These are phyloP conservation scores for Chlorencoelia australis DNA, from an alignment of 2,329 filamentous ascomycete genomes.

Conservation along the genomic window DNA sequence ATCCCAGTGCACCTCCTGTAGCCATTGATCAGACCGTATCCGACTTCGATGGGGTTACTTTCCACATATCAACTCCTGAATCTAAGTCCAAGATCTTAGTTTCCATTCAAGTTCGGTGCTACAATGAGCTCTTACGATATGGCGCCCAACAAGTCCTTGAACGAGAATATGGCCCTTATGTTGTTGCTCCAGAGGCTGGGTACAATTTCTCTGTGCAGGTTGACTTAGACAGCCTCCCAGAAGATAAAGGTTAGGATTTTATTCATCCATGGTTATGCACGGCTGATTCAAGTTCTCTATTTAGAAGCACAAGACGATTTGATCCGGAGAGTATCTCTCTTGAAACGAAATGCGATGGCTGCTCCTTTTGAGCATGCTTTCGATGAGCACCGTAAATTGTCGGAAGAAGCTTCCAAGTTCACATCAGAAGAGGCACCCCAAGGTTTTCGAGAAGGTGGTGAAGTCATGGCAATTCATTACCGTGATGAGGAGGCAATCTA, in stretches of 20 bases:
- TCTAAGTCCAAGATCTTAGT: slow-evolving; percentile 89
- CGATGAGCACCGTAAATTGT: slow-evolving; percentile 76
- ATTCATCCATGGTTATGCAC: not conserved
- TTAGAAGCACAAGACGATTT: slow-evolving; percentile 74
- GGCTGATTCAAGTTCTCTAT: slow-evolving; percentile 6
- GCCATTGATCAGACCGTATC: slow-evolving; percentile 97
- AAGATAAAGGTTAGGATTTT: slow-evolving; percentile 53
- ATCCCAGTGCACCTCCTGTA: slow-evolving; percentile 62
- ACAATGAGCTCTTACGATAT: slow-evolving; percentile 81
- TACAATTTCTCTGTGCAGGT: slow-evolving; percentile 94
- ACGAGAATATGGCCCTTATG: slow-evolving; percentile 89
- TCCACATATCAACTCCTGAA: slow-evolving; percentile 95
- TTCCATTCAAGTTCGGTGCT: slow-evolving; percentile 93
- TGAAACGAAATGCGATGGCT: slow-evolving; percentile 98
- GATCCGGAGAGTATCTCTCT: slow-evolving; percentile 73
- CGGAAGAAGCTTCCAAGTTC: slow-evolving; percentile 83
- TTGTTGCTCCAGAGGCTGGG: slow-evolving; percentile 75
- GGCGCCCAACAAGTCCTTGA: slow-evolving; percentile 86
- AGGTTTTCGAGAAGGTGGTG: slow-evolving; percentile 77
- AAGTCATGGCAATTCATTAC: slow-evolving; percentile 95
- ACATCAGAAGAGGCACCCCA: slow-evolving; percentile 91
- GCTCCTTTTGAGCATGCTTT: slow-evolving; percentile 97
- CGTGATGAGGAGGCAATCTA: slow-evolving; percentile 98
- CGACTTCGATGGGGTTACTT: slow-evolving; percentile 97
- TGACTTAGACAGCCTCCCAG: slow-evolving; percentile 79